Percentiles rank a stretch among this genome's conserved stretches.
Conservation (phyloP, 805 yeast genomes). For the Barnettozyma californica region DNA sequence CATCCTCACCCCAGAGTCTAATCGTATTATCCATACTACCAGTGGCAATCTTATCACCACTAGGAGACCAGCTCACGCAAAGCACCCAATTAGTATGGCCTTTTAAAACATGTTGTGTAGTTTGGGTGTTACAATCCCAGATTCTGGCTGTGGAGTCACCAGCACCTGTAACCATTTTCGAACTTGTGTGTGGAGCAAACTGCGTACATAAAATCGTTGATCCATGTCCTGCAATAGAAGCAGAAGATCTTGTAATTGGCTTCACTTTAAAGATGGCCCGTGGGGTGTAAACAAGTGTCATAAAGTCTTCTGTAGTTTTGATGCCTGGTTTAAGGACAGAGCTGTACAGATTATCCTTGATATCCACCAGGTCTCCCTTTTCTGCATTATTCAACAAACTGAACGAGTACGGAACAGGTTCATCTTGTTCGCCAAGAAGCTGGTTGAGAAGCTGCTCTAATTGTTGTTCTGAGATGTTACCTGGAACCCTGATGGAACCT, state of each 20-base stretch:
- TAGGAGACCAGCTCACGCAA: constrained; percentile 88
- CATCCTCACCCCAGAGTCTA: constrained; percentile 80
- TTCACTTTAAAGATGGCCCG: constrained; percentile 91
- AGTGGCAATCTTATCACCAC: constrained; percentile 86
- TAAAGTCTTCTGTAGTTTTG: constrained; percentile 86
- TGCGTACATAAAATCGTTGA: constrained; percentile 87
- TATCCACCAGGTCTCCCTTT: constrained; percentile 52
- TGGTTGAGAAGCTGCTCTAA: constrained; percentile 84
- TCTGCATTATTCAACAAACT: constrained; percentile 50
- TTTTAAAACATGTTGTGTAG: constrained; percentile 71
- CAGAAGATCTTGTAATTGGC: constrained; percentile 85
- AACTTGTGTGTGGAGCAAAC: constrained; percentile 86
- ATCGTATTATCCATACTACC: constrained; percentile 93
- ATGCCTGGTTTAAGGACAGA: constrained; percentile 83
- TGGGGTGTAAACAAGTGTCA: constrained; percentile 89
- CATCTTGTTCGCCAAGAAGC: constrained; percentile 57
- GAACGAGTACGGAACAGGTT: constrained; percentile 84
- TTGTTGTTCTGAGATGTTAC: constrained; percentile 77
- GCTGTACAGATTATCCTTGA: constrained; percentile 68
- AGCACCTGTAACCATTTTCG: constrained; percentile 88
- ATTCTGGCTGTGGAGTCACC: constrained; percentile 94
- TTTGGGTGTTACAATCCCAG: constrained; percentile 95
- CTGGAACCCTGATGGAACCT: constrained; percentile 86
- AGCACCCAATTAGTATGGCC: constrained; percentile 95
- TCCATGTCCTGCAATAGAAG: constrained; percentile 94